Percentiles rank a stretch among this genome's conserved stretches.
Evolutionary conservation across 192 early-diverging fungal genomes (phyloP).

Genomic region (Mortierella alpina): DNA sequence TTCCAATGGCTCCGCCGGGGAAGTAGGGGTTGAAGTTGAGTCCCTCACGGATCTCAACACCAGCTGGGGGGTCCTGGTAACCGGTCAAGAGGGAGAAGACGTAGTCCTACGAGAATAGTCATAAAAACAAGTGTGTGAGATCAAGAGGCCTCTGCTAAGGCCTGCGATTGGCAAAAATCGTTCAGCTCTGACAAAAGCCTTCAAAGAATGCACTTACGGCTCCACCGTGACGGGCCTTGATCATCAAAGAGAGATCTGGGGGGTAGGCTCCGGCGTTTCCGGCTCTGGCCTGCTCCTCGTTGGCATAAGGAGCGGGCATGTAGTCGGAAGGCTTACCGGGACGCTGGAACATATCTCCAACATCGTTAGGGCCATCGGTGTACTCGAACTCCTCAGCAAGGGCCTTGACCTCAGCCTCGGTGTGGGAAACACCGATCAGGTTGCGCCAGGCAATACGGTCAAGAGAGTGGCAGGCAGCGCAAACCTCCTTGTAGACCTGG

Average conservation of each 20-base stretch:
- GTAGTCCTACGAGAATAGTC: constrained; percentile 74
- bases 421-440: constrained; percentile 92
- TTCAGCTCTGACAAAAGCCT: neutral
- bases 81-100: constrained; percentile 96
- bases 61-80: constrained; percentile 94
- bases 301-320: constrained; percentile 91
- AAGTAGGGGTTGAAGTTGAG: constrained; percentile 99
- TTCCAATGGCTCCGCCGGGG: constrained; percentile 96
- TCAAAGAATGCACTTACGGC: constrained; percentile 59
- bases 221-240: constrained; percentile 94
- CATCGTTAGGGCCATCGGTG: constrained; percentile 92
- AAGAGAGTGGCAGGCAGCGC: constrained; percentile 96
- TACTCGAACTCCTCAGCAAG: constrained; percentile 95
- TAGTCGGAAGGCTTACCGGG: constrained; percentile 95
- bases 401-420: constrained; percentile 90
- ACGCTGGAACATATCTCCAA: constrained; percentile 91
- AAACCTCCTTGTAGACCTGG: constrained; percentile 99
- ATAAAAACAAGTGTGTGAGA: neutral
- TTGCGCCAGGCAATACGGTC: constrained; percentile 95
- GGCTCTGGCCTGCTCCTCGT: constrained; percentile 96
- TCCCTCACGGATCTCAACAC: constrained; percentile 92
- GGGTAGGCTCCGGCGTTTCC: constrained; percentile 96
- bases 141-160: neutral
- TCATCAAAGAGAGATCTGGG: constrained; percentile 95
- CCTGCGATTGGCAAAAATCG: neutral